These are phyloP conservation scores for Oryza nivara DNA, from an alignment of 176 grass and related monocot species.

Conservation along the genomic window DNA sequence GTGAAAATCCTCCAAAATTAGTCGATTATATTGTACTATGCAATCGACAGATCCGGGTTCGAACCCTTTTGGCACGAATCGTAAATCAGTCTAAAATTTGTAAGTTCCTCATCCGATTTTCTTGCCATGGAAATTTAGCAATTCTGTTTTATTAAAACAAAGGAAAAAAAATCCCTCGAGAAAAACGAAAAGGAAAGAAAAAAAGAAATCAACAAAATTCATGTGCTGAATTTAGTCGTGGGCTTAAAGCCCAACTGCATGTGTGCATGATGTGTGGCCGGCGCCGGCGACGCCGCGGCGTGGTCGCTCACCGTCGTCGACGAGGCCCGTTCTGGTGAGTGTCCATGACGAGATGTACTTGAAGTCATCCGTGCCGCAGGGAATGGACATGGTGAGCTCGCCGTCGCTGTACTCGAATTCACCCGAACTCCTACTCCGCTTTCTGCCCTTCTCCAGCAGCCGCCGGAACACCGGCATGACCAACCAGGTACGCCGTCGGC, in stretches of 20 bases:
- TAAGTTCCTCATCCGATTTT: too few relatives aligned
- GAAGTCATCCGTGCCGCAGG: conserved; percentile 67
- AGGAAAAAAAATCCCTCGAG: too few relatives aligned
- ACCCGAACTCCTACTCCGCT: conserved; percentile 56
- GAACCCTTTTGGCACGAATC: too few relatives aligned
- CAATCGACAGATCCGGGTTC: too few relatives aligned
- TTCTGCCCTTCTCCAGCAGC: conserved; percentile 59
- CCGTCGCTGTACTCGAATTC: conserved; percentile 49
- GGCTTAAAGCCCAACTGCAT: neutral
- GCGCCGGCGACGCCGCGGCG: too few relatives aligned
- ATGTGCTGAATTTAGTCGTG: neutral
- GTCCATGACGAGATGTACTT: conserved; percentile 73
- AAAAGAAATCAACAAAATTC: neutral
- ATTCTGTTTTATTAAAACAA: too few relatives aligned
- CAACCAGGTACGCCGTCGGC: conserved; percentile 57
- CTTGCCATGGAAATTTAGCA: too few relatives aligned
- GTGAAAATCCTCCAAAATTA: too few relatives aligned
- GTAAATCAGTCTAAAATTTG: too few relatives aligned
- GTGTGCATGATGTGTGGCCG: too few relatives aligned
- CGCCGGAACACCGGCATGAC: conserved; percentile 50
- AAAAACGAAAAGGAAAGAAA: too few relatives aligned
- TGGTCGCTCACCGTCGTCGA: conserved; percentile 49
- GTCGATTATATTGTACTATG: too few relatives aligned
- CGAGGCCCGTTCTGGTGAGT: conserved; percentile 36
- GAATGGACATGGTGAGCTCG: conserved; percentile 50